phyloP scores from a whole-genome alignment of 768 basidiomycete genomes.

The Cystofilobasidium capitatum region DNA sequence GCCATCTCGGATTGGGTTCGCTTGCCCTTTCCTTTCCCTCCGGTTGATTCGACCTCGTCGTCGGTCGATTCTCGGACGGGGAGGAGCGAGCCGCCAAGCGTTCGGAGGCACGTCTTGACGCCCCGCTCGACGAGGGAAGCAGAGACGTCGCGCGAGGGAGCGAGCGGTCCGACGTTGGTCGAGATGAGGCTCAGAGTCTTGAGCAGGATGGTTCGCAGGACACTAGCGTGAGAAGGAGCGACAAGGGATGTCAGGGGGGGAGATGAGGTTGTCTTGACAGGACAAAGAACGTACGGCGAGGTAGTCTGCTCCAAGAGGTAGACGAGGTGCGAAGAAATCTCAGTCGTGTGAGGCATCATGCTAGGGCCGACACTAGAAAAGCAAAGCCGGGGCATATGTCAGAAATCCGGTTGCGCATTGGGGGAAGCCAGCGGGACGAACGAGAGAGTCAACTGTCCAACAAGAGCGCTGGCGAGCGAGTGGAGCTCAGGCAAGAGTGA shows the following conservation, averaged over 20 bases:
- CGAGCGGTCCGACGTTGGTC: conserved; percentile 15
- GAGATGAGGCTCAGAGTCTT: conserved; percentile 16
- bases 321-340: conserved; percentile 45
- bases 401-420: no score
- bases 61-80: neutral
- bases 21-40: conserved; percentile 23
- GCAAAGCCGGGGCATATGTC: neutral
- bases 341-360: conserved; percentile 45
- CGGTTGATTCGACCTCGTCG: neutral
- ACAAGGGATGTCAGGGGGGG: conserved; percentile 39
- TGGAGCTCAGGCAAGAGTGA: conserved; percentile 26
- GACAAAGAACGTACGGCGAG: conserved; percentile 33
- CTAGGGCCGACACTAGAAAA: conserved; percentile 32
- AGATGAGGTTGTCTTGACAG: conserved; percentile 47
- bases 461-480: conserved; percentile 17
- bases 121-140: conserved; percentile 8
- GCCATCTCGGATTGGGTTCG: neutral
- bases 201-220: conserved; percentile 41
- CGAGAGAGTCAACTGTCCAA: conserved; percentile 16
- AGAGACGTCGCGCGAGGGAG: conserved; percentile 15
- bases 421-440: conserved; percentile 19
- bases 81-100: neutral
- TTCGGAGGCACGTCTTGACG: conserved; percentile 7
- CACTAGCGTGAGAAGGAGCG: conserved; percentile 48
- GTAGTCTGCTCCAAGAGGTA: conserved; percentile 38